phyloP scores from a whole-genome alignment of 2,329 filamentous ascomycete genomes.

The Aspergillus costaricaensis region DNA sequence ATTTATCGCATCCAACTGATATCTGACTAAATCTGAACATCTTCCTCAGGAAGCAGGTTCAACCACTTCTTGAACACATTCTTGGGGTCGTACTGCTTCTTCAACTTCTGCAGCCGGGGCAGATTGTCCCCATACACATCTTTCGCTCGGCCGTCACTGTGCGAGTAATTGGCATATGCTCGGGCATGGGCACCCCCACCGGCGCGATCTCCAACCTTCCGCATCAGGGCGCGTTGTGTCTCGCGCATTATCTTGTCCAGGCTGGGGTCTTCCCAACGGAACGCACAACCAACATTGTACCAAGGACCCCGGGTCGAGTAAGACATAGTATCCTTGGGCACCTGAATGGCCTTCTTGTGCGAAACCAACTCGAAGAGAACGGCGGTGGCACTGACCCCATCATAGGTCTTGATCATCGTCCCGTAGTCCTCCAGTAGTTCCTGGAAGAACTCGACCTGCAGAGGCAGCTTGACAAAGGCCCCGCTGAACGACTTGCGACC shows the following conservation, averaged over 20 bases:
- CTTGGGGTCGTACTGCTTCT: conserved; percentile 10
- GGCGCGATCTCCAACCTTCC: conserved; percentile 17
- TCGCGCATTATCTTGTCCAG: conserved; percentile 33
- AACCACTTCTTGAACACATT: conserved; percentile 14
- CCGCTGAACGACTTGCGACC: conserved; percentile 2
- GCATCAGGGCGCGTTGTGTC: conserved; percentile 53
- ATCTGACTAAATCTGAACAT: background rate
- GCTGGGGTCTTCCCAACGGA: conserved; percentile 10
- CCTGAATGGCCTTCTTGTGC: conserved; percentile 9
- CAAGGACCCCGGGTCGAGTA: conserved; percentile 16
- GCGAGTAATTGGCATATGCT: background rate
- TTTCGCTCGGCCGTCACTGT: background rate
- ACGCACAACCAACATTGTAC: conserved; percentile 15
- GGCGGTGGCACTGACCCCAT: background rate
- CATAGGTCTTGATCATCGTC: background rate
- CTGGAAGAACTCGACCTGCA: background rate
- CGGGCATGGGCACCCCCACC: background rate
- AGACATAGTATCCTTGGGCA: conserved; percentile 13
- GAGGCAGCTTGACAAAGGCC: conserved; percentile 1
- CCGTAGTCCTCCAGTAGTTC: background rate
- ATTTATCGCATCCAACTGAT: background rate
- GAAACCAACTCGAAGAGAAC: conserved; percentile 18
- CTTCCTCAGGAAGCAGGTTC: background rate
- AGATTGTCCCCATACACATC: background rate
- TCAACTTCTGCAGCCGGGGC: conserved; percentile 11